Conservation (phyloP, 345 rosid genomes). For the Stellera chamaejasme region DNA sequence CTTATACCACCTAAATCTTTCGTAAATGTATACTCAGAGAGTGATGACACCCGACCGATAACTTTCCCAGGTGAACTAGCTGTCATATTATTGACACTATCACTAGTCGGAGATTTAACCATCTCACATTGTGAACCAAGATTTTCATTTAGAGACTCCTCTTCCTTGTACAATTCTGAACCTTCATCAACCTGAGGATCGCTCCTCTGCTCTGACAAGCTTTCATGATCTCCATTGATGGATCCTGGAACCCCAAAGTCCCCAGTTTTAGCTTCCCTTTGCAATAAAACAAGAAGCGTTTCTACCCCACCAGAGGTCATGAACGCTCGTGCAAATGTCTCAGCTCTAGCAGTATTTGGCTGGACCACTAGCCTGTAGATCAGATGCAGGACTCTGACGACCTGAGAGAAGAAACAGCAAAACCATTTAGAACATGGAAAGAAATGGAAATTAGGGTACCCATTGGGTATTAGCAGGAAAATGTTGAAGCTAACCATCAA, state of each 20-base stretch:
- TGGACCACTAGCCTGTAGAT: slow-evolving; percentile 86
- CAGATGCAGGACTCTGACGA: slow-evolving; percentile 87
- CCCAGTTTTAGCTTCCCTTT: slow-evolving; percentile 87
- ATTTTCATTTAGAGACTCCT: slow-evolving; percentile 29
- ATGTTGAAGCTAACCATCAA: too few relatives aligned
- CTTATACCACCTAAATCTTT: slow-evolving; percentile 89
- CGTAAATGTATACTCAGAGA: slow-evolving; percentile 45
- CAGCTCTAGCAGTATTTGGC: slow-evolving; percentile 83
- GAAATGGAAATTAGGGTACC: slow-evolving; percentile 1
- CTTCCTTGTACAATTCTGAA: slow-evolving; percentile 33
- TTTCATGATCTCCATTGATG: slow-evolving; percentile 23
- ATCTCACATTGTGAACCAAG: slow-evolving; percentile 28
- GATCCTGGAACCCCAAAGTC: slow-evolving; percentile 38
- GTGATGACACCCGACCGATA: slow-evolving; percentile 50
- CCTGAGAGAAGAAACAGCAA: slow-evolving; percentile 37
- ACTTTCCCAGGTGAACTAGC: slow-evolving; percentile 28
- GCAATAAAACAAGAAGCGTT: slow-evolving; percentile 93
- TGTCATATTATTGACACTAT: slow-evolving; percentile 24
- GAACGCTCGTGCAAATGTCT: slow-evolving; percentile 69
- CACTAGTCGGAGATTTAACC: slow-evolving; percentile 25
- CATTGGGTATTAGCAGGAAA: slow-evolving; percentile 7
- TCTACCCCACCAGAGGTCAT: slow-evolving; percentile 87
- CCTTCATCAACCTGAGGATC: slow-evolving; percentile 24
- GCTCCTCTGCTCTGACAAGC: slow-evolving; percentile 29
- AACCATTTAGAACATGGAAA: slow-evolving; percentile 10